phyloP scores from a whole-genome alignment of 140 eudicot species.

The Ambrosia hybrid region DNA sequence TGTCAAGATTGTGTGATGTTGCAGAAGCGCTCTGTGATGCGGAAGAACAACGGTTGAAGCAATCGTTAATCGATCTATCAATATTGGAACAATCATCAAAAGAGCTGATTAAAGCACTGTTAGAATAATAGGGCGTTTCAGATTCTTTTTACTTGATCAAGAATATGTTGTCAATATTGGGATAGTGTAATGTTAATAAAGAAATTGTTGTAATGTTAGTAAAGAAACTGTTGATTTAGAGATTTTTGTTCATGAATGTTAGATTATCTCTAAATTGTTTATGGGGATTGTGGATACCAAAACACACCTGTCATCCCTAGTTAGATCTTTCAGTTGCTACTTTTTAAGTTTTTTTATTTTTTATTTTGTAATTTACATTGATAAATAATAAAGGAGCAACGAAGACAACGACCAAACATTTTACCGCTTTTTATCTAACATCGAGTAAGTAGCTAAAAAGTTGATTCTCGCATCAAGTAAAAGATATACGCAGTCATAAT shows the following conservation, averaged over 20 bases:
- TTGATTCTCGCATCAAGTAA: too few relatives aligned
- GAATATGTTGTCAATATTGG: slow-evolving; percentile 19
- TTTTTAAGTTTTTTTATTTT: background rate
- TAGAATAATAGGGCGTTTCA: slow-evolving; percentile 40
- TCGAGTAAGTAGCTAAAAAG: too few relatives aligned
- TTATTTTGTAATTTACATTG: background rate
- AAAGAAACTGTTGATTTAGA: too few relatives aligned
- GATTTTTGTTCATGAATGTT: background rate
- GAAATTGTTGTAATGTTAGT: too few relatives aligned
- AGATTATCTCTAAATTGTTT: too few relatives aligned
- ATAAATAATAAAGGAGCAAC: background rate
- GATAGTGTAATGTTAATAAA: slow-evolving; percentile 28
- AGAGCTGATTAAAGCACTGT: slow-evolving; percentile 54
- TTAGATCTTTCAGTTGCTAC: too few relatives aligned
- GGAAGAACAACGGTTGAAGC: slow-evolving; percentile 56
- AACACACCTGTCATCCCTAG: too few relatives aligned
- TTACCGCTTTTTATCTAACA: too few relatives aligned
- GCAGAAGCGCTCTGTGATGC: slow-evolving; percentile 64
- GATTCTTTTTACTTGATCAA: slow-evolving; percentile 15
- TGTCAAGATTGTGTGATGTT: slow-evolving; percentile 63
- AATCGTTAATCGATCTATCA: slow-evolving; percentile 52
- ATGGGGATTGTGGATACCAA: too few relatives aligned
- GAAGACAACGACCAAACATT: too few relatives aligned
- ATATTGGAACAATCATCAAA: slow-evolving; percentile 65
- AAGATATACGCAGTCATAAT: background rate